Percentiles rank a stretch among this genome's conserved stretches.
Evolutionary conservation across 805 yeast genomes (phyloP).

Genomic region (Scheffersomyces spartinae): DNA sequence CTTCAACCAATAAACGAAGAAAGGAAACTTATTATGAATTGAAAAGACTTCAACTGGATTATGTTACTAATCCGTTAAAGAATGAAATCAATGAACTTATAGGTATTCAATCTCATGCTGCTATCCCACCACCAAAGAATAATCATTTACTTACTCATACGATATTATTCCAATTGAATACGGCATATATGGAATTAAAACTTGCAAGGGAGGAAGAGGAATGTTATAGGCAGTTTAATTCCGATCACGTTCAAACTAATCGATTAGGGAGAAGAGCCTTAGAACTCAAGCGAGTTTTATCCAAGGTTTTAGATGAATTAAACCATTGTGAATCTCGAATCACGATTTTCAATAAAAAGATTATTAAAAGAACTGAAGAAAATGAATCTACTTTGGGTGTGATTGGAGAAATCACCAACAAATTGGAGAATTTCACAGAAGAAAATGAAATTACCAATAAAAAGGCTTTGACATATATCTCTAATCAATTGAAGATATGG

Average conservation of each 20-base stretch:
- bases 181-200: constrained; percentile 30
- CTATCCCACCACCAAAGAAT: constrained; percentile 16
- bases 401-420: constrained; percentile 15
- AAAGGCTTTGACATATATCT: constrained; percentile 6
- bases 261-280: constrained; percentile 31
- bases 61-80: constrained; percentile 55
- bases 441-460: constrained; percentile 11
- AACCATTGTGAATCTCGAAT: constrained; percentile 27
- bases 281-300: constrained; percentile 31
- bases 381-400: constrained; percentile 11
- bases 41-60: constrained; percentile 54
- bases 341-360: constrained; percentile 19
- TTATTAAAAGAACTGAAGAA: constrained; percentile 19
- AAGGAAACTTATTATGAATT: constrained; percentile 36
- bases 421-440: constrained; percentile 13
- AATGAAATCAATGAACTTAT: constrained; percentile 36
- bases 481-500: constrained; percentile 7
- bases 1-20: constrained; percentile 4
- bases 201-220: constrained; percentile 32
- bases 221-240: constrained; percentile 17
- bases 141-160: constrained; percentile 45
- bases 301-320: constrained; percentile 35
- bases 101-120: constrained; percentile 36
- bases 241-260: constrained; percentile 27
- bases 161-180: constrained; percentile 44